Conservation (phyloP, 495 filamentous ascomycete species). For the Aspergillus bertholletiae region DNA sequence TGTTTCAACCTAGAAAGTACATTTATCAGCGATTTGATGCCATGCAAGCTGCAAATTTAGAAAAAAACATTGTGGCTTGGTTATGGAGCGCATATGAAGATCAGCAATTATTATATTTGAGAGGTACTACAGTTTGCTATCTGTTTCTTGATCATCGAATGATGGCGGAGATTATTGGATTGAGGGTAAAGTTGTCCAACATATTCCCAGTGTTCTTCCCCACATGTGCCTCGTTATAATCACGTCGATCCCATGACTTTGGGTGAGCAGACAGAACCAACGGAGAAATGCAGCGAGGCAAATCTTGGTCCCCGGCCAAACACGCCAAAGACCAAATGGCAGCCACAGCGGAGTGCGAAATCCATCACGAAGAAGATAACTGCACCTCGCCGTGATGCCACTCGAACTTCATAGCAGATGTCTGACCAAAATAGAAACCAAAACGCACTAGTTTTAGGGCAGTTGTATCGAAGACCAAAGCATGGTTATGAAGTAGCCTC, state of each 20-base stretch:
- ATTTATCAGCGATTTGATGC: conserved; percentile 15
- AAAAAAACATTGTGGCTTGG: background rate
- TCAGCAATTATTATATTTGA: background rate
- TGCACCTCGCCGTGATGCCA: conserved; percentile 19
- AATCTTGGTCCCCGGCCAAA: conserved; percentile 15
- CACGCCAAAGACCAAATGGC: conserved; percentile 9
- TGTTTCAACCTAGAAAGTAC: conserved; percentile 16
- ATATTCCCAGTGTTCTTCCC: background rate
- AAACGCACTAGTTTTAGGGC: conserved; percentile 60
- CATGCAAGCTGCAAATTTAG: background rate
- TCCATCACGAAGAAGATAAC: conserved; percentile 44
- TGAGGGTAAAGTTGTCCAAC: background rate
- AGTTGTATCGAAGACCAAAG: conserved; percentile 85
- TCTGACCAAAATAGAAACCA: conserved; percentile 19
- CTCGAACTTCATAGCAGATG: conserved; percentile 1
- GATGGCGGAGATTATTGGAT: background rate
- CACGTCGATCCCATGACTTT: conserved; percentile 51
- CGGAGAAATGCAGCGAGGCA: conserved; percentile 27
- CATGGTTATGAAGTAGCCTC: conserved; percentile 59
- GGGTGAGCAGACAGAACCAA: conserved; percentile 36
- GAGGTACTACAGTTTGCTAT: background rate
- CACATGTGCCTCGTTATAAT: conserved; percentile 56
- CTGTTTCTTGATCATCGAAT: background rate
- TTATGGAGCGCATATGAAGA: background rate
- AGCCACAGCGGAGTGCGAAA: conserved; percentile 48